Evolutionary conservation across 2,329 filamentous ascomycete species (phyloP).

Genomic region (Colletotrichum limetticola): DNA sequence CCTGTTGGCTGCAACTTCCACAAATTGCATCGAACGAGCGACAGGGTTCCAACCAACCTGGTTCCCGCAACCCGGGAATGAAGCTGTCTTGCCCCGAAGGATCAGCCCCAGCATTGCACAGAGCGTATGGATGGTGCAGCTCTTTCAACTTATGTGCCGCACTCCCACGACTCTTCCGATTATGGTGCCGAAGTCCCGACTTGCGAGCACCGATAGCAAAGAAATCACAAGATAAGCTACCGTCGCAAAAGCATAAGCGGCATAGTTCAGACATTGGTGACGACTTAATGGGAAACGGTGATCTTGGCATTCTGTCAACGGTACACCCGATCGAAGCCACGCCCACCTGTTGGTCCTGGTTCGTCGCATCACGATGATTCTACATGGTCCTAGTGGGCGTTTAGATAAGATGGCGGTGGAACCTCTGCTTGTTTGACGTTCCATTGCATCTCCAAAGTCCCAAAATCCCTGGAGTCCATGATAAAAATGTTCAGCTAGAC

Average conservation of each 20-base stretch:
- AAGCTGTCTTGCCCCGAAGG: background rate
- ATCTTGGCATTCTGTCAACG: background rate
- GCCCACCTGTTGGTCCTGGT: background rate
- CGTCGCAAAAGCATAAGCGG: background rate
- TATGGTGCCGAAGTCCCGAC: background rate
- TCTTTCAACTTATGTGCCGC: background rate
- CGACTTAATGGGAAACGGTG: background rate
- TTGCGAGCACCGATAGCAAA: slow-evolving; percentile 3
- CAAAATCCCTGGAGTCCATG: background rate
- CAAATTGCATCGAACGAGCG: background rate
- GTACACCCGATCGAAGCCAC: slow-evolving; percentile 1
- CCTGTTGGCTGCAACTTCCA: background rate
- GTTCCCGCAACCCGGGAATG: background rate
- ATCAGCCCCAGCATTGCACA: background rate
- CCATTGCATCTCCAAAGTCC: background rate
- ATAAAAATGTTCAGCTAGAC: background rate
- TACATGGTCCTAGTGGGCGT: background rate
- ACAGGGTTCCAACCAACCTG: background rate
- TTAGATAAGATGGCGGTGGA: slow-evolving; percentile 2
- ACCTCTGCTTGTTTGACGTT: slow-evolving; percentile 3
- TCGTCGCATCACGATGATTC: slow-evolving; percentile 15
- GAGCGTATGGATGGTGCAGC: background rate
- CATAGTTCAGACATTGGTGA: background rate
- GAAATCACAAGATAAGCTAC: slow-evolving; percentile 16
- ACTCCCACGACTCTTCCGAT: background rate